Percentiles rank a stretch among this genome's conserved stretches.
Evolutionary conservation across 176 grass and related monocot species (phyloP).

Genomic region (Miscanthus lutarioriparius): DNA sequence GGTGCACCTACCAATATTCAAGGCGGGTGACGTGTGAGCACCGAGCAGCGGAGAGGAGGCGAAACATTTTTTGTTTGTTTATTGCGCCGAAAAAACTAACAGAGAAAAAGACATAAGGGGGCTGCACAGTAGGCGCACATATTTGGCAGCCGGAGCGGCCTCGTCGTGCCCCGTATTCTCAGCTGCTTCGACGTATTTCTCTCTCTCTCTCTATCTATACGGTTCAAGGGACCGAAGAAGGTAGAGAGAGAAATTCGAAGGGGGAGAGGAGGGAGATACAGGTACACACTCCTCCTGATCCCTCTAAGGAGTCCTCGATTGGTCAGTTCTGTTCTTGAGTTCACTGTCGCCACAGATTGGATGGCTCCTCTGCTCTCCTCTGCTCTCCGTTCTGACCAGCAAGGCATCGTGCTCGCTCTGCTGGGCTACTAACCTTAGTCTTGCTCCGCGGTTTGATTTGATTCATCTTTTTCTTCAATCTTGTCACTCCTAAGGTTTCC

Average conservation of each 20-base stretch:
- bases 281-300: constrained; percentile 10
- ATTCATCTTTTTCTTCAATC: neutral
- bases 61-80: constrained; percentile 21
- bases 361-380: constrained; percentile 12
- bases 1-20: constrained; percentile 35
- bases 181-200: constrained; percentile 30
- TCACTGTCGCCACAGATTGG: neutral
- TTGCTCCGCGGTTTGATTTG: neutral
- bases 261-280: neutral
- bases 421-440: constrained; percentile 16
- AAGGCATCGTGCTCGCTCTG: constrained; percentile 5
- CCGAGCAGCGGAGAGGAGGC: constrained; percentile 20
- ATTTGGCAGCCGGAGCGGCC: constrained; percentile 38
- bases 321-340: constrained; percentile 38
- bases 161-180: constrained; percentile 19
- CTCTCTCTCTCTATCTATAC: constrained; percentile 22
- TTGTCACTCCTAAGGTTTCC: neutral
- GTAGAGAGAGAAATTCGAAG: constrained; percentile 22
- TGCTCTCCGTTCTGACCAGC: constrained; percentile 16
- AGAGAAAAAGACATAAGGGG: neutral
- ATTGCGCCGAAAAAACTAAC: constrained; percentile 23
- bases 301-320: constrained; percentile 30
- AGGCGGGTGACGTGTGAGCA: constrained; percentile 24
- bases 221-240: neutral
- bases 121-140: constrained; percentile 26